phyloP scores from a whole-genome alignment of 1,284 basidiomycete species.

The Malassezia pachydermatis region DNA sequence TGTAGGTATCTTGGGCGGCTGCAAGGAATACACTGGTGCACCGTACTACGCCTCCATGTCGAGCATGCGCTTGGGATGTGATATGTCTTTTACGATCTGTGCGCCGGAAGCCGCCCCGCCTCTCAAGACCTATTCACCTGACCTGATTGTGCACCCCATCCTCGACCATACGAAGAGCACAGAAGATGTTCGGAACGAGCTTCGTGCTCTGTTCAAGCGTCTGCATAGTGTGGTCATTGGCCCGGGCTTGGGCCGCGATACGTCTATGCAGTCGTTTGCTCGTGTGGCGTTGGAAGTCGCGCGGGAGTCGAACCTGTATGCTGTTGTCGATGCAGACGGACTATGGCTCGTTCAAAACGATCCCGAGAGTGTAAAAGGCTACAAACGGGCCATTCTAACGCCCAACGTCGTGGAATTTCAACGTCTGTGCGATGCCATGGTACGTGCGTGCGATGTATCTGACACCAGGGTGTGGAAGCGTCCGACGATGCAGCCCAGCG shows the following conservation, averaged over 20 bases:
- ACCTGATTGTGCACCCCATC: constrained; percentile 89
- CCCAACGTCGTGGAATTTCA: constrained; percentile 92
- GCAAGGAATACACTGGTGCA: constrained; percentile 87
- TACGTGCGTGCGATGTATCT: background rate
- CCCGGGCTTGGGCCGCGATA: constrained; percentile 64
- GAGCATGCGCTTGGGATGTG: constrained; percentile 57
- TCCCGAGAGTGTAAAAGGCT: constrained; percentile 64
- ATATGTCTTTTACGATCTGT: constrained; percentile 93
- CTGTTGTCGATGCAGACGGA: constrained; percentile 88
- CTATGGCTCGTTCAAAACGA: constrained; percentile 70
- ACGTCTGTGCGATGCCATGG: constrained; percentile 65
- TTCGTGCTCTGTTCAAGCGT: constrained; percentile 64
- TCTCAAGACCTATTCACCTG: constrained; percentile 88
- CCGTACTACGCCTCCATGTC: constrained; percentile 59
- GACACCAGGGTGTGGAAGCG: constrained; percentile 52
- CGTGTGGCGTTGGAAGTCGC: constrained; percentile 52
- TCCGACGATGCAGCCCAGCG: constrained; percentile 43
- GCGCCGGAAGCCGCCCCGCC: constrained; percentile 71
- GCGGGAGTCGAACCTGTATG: constrained; percentile 61
- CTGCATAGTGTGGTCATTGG: constrained; percentile 86
- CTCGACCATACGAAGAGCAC: constrained; percentile 50
- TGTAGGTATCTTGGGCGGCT: constrained; percentile 85
- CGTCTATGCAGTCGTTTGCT: constrained; percentile 71
- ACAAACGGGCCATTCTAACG: constrained; percentile 70
- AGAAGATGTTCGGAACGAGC: constrained; percentile 53